These are phyloP conservation scores for Eucalyptus tenuipes DNA, from an alignment of 345 rosid species.

Conservation along the genomic window DNA sequence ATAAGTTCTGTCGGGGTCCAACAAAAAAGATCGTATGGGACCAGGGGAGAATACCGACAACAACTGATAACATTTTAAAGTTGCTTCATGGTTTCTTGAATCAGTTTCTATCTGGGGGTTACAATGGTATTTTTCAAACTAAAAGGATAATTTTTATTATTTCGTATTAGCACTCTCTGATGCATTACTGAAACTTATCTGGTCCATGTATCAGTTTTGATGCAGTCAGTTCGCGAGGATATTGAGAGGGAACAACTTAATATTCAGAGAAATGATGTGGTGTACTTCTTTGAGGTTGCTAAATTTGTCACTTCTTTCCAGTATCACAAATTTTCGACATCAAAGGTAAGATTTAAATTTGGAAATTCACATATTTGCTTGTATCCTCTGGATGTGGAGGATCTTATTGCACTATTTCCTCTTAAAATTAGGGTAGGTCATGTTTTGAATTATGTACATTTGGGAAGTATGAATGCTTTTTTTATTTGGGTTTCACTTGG, in stretches of 20 bases:
- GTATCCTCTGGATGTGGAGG: background rate
- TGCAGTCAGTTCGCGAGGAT: conserved; percentile 75
- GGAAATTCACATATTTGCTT: background rate
- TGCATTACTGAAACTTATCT: background rate
- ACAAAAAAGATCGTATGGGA: conserved; percentile 54
- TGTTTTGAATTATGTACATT: background rate
- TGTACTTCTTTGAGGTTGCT: conserved; percentile 69
- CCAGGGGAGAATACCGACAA: conserved; percentile 35
- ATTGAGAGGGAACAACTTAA: conserved; percentile 78
- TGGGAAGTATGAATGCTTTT: background rate
- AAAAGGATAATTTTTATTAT: background rate
- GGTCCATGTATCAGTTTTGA: conserved; percentile 43
- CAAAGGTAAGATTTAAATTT: conserved; percentile 38
- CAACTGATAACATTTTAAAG: conserved; percentile 36
- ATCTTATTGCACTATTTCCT: background rate
- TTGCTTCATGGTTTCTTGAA: conserved; percentile 67
- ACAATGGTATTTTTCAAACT: conserved; percentile 50
- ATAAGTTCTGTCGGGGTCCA: conserved; percentile 26
- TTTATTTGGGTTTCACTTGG: background rate
- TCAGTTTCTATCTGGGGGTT: conserved; percentile 78
- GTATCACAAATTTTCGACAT: conserved; percentile 44
- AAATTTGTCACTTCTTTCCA: conserved; percentile 77
- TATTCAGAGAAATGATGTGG: conserved; percentile 63
- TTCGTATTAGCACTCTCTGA: background rate
- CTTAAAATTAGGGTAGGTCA: background rate